Base-by-base conservation (phyloP, 495 filamentous ascomycete species). In the Talaromyces stipitatus region DNA sequence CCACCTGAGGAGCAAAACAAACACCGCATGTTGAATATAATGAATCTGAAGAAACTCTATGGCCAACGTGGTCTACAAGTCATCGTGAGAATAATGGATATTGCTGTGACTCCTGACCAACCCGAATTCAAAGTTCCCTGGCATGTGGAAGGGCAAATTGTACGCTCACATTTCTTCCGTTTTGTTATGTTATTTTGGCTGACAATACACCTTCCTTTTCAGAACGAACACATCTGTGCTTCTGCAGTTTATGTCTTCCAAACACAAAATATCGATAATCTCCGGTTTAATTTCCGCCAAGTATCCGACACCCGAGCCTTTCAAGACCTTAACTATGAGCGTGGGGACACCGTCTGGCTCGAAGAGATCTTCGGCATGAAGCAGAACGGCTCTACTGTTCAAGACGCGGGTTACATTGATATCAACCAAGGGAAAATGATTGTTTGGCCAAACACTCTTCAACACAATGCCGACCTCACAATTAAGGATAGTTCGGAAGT, bases 401-500 rank as follows among this genome's bases (percentile, higher is more conserved):
- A 77, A 54, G 38, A 59, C 14, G 28, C 64, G 0, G 74, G 74
- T 10, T 38, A 59, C 2, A 64, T 75, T 7, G 54, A 48, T 0
- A 54, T 62, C 26, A 24, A 10, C 0, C 8, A 61, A 8, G 68
- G 69, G 4, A 66, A 72, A 4, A 23, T 62, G 0, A 48, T 74
- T 22, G 62, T 65, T 18, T 72, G 58, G 46, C 72, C 73, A 3
- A 74, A 69, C 57, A 69, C 62, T 3, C 53, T 77, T 9, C 82
- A 85, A 43, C 81, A 83, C 55, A 67, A 68, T 8, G 67, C 80
- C 3, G 66, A 67, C 3, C 79, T 81, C 60, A 55, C 58, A 11
- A 72, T 85, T 0, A 62, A 56, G 8, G 81, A 85, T 58, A 60
- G 55, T 10, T 72, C 72, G 5, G 80, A 77, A 62, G 69, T 72